Evolutionary conservation across 257 asterid genomes (phyloP).

Genomic region (Rhazya stricta): DNA sequence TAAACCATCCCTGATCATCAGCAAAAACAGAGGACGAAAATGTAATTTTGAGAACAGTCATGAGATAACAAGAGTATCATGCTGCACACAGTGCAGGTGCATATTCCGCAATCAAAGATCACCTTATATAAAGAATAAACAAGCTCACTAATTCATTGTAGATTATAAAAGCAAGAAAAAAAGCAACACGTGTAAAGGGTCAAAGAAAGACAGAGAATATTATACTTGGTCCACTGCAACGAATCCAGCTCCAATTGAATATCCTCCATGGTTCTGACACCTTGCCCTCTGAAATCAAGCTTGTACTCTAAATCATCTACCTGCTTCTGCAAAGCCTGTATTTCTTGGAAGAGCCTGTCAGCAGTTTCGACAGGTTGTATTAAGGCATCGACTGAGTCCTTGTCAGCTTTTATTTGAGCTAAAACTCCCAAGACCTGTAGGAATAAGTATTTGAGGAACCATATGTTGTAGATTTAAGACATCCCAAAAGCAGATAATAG

Average conservation of each 20-base stretch:
- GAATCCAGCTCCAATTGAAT: slow-evolving; percentile 51
- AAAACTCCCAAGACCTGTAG: slow-evolving; percentile 74
- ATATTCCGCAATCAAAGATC: background rate
- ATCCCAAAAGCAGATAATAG: background rate
- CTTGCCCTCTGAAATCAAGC: slow-evolving; percentile 72
- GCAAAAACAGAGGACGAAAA: slow-evolving; percentile 24
- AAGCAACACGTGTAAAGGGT: slow-evolving; percentile 12
- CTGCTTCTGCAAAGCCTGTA: slow-evolving; percentile 58
- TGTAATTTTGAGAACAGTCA: background rate
- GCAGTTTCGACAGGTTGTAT: slow-evolving; percentile 79
- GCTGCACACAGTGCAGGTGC: background rate
- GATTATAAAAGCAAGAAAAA: background rate
- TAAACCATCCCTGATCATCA: slow-evolving; percentile 54
- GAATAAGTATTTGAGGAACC: slow-evolving; percentile 6
- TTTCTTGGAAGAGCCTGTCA: slow-evolving; percentile 70
- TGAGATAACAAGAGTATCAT: slow-evolving; percentile 1
- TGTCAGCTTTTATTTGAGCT: slow-evolving; percentile 86
- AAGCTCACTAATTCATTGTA: background rate
- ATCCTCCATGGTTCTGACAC: slow-evolving; percentile 67
- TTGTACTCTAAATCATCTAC: slow-evolving; percentile 68
- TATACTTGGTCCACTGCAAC: slow-evolving; percentile 57
- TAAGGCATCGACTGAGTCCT: slow-evolving; percentile 72
- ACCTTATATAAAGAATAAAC: background rate
- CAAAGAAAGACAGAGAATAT: background rate
- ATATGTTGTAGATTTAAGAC: background rate